Evolutionary conservation across 441 rosid species (phyloP), one percentile per base, ranked within the genome.

Genomic region (Theobroma grandiflorum): DNA sequence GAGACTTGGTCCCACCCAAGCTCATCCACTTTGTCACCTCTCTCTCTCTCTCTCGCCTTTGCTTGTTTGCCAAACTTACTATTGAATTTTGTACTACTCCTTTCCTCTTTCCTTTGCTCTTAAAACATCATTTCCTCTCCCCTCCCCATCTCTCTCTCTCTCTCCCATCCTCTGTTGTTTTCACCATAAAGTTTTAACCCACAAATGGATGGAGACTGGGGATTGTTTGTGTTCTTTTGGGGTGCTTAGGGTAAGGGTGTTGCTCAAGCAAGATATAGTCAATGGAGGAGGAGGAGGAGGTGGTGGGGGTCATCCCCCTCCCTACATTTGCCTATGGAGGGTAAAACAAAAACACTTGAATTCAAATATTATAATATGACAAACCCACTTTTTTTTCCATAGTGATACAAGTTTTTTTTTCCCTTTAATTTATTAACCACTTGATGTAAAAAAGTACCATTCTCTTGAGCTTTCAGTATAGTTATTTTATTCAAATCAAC

Each of bases 1-100:
- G 91, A 86, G 80, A 85, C 72, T 73, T 79, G 90, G 75, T 59
- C 88, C 92, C 91, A 85, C 89, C 38, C 71, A 43, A 67, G 40
- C 26, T 78, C 82, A 81, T 83, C 81, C 75, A 52, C 81, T 79
- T 67, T 61, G 58, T 45, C 52, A 74, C 18, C 43, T 8, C 75
- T 26, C 63, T 68, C 62, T 53, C 49, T 33, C 70, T 74, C 78
- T 62, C 58, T 53, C 5, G 63, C 84, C 84, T 68, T 84, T 85
- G 90, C 88, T 88, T 84, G 81, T 70, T 78, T 83, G 82, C 62
- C 84, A 90, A 86, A 81, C 84, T 84, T 84, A 3, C 63, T 37
- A 18, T 45, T 65, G 64, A 9, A 47, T 20, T 43, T 72, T 31
- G 49, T 20, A 26, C 10, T 53, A 47, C 64, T 16, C 3, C 43